A percentile compares a stretch with the other conserved stretches of the same genome.
Conservation (phyloP, 441 rosid genomes). For the Syzygium syzygioides region DNA sequence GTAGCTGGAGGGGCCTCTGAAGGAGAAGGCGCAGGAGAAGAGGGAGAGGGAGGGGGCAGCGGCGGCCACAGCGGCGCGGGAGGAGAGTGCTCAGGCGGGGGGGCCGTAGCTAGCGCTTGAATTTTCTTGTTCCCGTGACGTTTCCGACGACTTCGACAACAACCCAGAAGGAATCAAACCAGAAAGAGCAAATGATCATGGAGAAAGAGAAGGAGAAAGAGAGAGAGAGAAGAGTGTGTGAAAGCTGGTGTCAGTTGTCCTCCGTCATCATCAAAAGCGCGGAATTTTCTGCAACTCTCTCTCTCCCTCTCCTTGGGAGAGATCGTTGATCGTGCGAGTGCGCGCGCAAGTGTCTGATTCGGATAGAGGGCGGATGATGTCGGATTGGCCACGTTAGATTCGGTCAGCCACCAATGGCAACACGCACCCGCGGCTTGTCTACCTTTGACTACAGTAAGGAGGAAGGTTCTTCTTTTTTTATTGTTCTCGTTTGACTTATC, state of each 20-base stretch:
- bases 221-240: no score
- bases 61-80: constrained; percentile 3
- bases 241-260: background rate
- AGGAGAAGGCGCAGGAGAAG: no score
- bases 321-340: background rate
- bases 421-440: no score
- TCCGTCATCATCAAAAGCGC: background rate
- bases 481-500: no score
- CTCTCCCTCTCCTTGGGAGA: background rate
- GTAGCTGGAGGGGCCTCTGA: no score
- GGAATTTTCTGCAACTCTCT: background rate
- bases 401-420: no score
- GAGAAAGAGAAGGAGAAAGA: no score
- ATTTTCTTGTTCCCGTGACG: background rate
- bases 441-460: no score
- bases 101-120: constrained; percentile 26
- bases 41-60: constrained; percentile 17
- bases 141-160: background rate
- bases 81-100: background rate
- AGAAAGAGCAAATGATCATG: background rate
- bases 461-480: no score
- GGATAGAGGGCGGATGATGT: no score
- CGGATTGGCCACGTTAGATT: no score
- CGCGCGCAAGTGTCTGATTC: no score
- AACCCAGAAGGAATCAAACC: background rate